These are phyloP conservation scores for Blastomyces emzantsi DNA, from an alignment of 2,329 filamentous ascomycete species.

Conservation along the genomic window DNA sequence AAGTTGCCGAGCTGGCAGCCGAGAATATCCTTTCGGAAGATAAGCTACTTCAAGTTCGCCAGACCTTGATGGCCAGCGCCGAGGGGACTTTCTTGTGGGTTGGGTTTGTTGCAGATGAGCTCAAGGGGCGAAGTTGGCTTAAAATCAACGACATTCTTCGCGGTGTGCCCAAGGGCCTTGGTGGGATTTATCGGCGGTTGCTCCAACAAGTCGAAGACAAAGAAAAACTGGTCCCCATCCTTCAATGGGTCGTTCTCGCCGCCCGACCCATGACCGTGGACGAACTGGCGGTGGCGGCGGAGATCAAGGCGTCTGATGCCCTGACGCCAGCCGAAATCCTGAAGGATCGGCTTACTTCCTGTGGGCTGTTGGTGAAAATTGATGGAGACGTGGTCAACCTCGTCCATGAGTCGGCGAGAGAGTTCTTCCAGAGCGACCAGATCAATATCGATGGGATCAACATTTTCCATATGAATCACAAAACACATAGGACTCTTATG, in stretches of 20 bases:
- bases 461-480: constrained; percentile 20
- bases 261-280: constrained; percentile 20
- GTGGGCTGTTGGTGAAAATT: constrained; percentile 16
- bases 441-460: constrained; percentile 21
- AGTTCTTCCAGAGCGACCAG: constrained; percentile 21
- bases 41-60: constrained; percentile 14
- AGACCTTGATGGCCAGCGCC: constrained; percentile 18
- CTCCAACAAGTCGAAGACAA: constrained; percentile 20
- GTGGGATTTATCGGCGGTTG: constrained; percentile 19
- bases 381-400: constrained; percentile 17
- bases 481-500: constrained; percentile 19
- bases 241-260: constrained; percentile 22
- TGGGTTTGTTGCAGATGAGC: constrained; percentile 19
- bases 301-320: constrained; percentile 7
- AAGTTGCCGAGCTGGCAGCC: constrained; percentile 20
- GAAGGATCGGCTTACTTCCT: constrained; percentile 13
- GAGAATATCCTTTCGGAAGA: constrained; percentile 17
- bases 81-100: constrained; percentile 25
- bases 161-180: constrained; percentile 19
- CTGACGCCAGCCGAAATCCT: constrained; percentile 12
- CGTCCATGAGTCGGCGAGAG: constrained; percentile 21
- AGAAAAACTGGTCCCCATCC: constrained; percentile 18
- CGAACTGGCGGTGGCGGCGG: constrained; percentile 18
- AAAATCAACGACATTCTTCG: constrained; percentile 18
- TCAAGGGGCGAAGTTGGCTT: constrained; percentile 14